Conservation (phyloP, 2,329 filamentous ascomycete genomes). For the Curvularia spicifera region DNA sequence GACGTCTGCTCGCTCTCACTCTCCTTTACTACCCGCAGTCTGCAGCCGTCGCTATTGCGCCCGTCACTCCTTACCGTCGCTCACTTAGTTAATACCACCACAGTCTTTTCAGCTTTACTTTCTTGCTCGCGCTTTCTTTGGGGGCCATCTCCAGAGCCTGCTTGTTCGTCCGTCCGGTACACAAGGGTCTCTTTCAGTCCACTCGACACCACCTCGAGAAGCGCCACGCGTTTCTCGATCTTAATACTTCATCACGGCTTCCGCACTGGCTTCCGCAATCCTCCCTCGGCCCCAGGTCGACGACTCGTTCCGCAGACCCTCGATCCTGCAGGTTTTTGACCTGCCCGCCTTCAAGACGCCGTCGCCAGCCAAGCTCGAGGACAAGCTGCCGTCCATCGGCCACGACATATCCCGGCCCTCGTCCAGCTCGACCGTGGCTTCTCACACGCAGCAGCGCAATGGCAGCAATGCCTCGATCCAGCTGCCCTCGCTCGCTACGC, state of each 20-base stretch:
- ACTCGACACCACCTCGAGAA: constrained; percentile 29
- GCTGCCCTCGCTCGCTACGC: constrained; percentile 64
- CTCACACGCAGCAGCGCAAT: constrained; percentile 50
- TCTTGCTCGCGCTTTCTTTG: constrained; percentile 24
- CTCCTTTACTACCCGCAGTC: constrained; percentile 26
- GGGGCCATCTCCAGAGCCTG: constrained; percentile 22
- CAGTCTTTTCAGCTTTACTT: constrained; percentile 28
- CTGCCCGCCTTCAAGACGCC: constrained; percentile 56
- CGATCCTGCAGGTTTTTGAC: constrained; percentile 57
- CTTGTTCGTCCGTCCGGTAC: constrained; percentile 9
- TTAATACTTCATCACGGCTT: constrained; percentile 57
- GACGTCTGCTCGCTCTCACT: constrained; percentile 20
- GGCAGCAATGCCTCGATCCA: constrained; percentile 52
- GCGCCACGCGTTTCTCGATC: constrained; percentile 48
- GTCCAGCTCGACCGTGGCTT: constrained; percentile 59
- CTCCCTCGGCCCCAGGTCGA: constrained; percentile 66
- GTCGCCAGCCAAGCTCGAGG: constrained; percentile 49
- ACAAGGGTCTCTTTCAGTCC: constrained; percentile 15
- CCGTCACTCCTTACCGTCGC: constrained; percentile 37
- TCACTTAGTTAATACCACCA: constrained; percentile 32
- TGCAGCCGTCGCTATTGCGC: constrained; percentile 27
- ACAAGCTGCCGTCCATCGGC: constrained; percentile 56
- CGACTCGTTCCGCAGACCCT: constrained; percentile 56
- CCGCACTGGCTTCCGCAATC: constrained; percentile 63
- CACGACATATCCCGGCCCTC: constrained; percentile 61